Evolutionary conservation across 2,329 filamentous ascomycete genomes (phyloP).

Genomic region (Akanthomyces dipterigenus): DNA sequence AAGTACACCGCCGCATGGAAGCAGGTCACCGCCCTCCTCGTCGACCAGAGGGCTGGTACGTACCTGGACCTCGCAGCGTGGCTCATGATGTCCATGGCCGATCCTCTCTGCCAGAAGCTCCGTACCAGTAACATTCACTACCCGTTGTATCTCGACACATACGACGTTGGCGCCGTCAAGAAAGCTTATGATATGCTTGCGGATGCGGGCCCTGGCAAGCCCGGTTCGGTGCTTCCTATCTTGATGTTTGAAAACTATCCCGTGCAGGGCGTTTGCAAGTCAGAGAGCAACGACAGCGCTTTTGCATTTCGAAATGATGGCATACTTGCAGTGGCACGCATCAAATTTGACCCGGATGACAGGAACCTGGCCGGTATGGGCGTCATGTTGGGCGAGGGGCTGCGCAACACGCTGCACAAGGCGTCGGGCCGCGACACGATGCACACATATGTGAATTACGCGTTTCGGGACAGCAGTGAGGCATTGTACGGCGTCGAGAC

Average conservation of each 20-base stretch:
- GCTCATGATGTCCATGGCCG: conserved; percentile 32
- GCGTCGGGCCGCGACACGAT: conserved; percentile 26
- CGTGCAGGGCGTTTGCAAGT: conserved; percentile 32
- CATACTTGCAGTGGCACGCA: conserved; percentile 32
- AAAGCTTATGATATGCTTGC: conserved; percentile 28
- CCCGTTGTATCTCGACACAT: conserved; percentile 36
- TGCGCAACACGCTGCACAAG: conserved; percentile 29
- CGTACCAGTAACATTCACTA: conserved; percentile 35
- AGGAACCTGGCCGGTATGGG: conserved; percentile 26
- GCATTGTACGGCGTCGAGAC: conserved; percentile 37
- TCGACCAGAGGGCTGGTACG: conserved; percentile 26
- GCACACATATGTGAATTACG: conserved; percentile 42
- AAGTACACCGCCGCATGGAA: conserved; percentile 36
- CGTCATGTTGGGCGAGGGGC: conserved; percentile 26
- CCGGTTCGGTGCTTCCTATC: conserved; percentile 28
- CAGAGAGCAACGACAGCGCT: conserved; percentile 30
- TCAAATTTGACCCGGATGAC: conserved; percentile 27
- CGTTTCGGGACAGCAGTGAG: conserved; percentile 32
- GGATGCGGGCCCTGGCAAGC: conserved; percentile 18
- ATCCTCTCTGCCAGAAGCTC: conserved; percentile 34
- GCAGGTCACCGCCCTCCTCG: conserved; percentile 31
- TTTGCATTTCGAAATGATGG: conserved; percentile 40
- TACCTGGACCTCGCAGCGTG: conserved; percentile 39
- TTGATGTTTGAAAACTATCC: conserved; percentile 41
- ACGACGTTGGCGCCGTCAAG: conserved; percentile 26